These are phyloP conservation scores for Pythium myriotylum DNA, from an alignment of 352 stramenopile species.

Conservation along the genomic window DNA sequence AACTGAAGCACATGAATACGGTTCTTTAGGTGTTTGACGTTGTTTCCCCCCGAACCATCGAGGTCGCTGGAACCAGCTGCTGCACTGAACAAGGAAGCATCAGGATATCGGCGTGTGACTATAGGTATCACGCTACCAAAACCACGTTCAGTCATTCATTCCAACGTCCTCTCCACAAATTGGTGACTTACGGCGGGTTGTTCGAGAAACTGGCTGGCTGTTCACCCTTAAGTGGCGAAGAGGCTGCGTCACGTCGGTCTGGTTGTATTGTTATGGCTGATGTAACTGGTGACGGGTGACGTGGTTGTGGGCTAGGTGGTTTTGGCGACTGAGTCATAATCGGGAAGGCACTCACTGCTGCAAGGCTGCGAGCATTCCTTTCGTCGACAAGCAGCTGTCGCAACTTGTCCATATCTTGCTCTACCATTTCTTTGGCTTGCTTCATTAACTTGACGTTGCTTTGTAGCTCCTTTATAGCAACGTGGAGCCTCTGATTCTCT, in stretches of 20 bases:
- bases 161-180: too few relatives aligned
- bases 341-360: constrained; percentile 11
- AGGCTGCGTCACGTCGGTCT: constrained; percentile 64
- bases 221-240: constrained; percentile 53
- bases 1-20: constrained; percentile 90
- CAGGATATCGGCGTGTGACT: constrained; percentile 22
- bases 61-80: background rate
- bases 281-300: background rate
- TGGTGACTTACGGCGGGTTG: constrained; percentile 7
- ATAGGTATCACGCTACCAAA: constrained; percentile 15
- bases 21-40: constrained; percentile 67
- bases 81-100: constrained; percentile 2
- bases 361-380: constrained; percentile 35
- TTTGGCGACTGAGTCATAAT: background rate
- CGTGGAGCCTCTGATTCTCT: constrained; percentile 84
- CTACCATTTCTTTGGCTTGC: constrained; percentile 66
- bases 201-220: constrained; percentile 15
- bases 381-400: constrained; percentile 75
- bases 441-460: constrained; percentile 82
- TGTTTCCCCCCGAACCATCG: constrained; percentile 30
- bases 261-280: constrained; percentile 23
- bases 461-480: constrained; percentile 81
- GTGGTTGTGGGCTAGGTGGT: constrained; percentile 12
- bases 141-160: background rate
- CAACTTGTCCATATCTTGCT: constrained; percentile 64